Percentiles rank a stretch among this genome's conserved stretches.
Evolutionary conservation across 2,329 filamentous ascomycete genomes (phyloP).

Genomic region (Hymenoscyphus infarciens): DNA sequence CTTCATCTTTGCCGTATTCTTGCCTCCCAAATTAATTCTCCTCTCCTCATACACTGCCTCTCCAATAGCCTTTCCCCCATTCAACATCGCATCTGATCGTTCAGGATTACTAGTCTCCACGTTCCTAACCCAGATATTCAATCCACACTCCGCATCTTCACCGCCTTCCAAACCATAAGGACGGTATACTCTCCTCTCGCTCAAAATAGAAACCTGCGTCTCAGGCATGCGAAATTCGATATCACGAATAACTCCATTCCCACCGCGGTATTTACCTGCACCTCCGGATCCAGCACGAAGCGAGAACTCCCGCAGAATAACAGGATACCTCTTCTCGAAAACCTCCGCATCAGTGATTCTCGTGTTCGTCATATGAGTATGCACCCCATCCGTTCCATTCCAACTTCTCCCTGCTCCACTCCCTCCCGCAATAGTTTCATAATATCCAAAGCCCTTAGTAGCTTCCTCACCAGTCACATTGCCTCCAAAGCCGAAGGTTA

Average conservation of each 20-base stretch:
- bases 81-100: constrained; percentile 12
- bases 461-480: constrained; percentile 37
- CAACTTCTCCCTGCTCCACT: constrained; percentile 69
- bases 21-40: constrained; percentile 28
- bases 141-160: constrained; percentile 70
- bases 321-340: constrained; percentile 73
- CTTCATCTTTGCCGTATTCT: constrained; percentile 26
- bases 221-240: constrained; percentile 73
- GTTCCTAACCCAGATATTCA: constrained; percentile 70
- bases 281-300: constrained; percentile 63
- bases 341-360: constrained; percentile 78
- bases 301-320: constrained; percentile 67
- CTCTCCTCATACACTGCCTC: constrained; percentile 36
- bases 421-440: constrained; percentile 80
- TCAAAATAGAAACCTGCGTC: constrained; percentile 74
- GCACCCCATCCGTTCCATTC: constrained; percentile 57
- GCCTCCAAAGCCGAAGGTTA: constrained; percentile 79
- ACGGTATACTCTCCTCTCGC: constrained; percentile 69
- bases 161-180: constrained; percentile 85
- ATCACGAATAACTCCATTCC: constrained; percentile 72
- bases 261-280: constrained; percentile 62
- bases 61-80: background rate
- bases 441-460: constrained; percentile 81
- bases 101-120: constrained; percentile 13
- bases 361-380: constrained; percentile 84